Evolutionary conservation across 768 basidiomycete species (phyloP).

Genomic region (Tulasnella sp.): DNA sequence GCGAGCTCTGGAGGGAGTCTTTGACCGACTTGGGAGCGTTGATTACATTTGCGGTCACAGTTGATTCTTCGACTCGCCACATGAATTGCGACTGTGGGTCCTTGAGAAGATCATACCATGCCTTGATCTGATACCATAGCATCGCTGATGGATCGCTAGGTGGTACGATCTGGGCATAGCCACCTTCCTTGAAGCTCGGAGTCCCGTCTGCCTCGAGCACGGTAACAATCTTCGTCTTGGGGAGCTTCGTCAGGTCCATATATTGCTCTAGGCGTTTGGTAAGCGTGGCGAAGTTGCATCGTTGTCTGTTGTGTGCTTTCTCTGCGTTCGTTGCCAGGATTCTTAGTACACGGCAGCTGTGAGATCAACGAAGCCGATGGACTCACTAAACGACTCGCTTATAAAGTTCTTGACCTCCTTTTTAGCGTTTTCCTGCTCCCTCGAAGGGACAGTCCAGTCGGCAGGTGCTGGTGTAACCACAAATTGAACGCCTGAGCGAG

Average conservation of each 20-base stretch:
- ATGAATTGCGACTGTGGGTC: background rate
- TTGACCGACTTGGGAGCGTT: too few relatives aligned
- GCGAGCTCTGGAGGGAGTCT: too few relatives aligned
- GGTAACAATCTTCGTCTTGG: background rate
- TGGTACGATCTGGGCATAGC: background rate
- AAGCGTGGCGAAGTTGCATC: background rate
- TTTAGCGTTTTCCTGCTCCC: background rate
- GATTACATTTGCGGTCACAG: too few relatives aligned
- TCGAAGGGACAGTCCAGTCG: background rate
- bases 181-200: background rate
- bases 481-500: background rate
- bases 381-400: background rate
- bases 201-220: background rate
- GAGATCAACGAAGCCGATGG: background rate
- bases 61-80: background rate
- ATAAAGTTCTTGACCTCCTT: background rate
- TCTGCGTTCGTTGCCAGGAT: background rate
- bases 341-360: background rate
- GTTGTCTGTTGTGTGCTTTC: background rate
- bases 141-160: background rate
- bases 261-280: background rate
- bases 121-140: background rate
- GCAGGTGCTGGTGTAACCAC: background rate
- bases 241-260: background rate
- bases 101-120: background rate